These are phyloP conservation scores for Aspergillus quadricinctus DNA, from an alignment of 2,329 filamentous ascomycete genomes.

Conservation along the genomic window DNA sequence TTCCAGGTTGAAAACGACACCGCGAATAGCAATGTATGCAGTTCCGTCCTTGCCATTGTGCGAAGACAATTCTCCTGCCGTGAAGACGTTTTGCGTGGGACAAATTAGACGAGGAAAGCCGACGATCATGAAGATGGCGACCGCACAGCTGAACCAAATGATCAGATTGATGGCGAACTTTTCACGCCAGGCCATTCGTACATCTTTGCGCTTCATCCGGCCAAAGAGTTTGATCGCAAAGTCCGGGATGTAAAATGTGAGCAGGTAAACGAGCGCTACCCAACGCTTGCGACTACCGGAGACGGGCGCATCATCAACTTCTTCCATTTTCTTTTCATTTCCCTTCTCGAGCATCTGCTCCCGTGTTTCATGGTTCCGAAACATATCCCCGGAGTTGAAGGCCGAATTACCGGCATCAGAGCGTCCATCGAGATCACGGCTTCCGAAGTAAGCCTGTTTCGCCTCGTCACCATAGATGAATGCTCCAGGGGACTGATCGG, in stretches of 20 bases:
- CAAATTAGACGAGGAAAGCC: slow-evolving; percentile 84
- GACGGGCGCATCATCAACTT: slow-evolving; percentile 78
- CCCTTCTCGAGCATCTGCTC: slow-evolving; percentile 94
- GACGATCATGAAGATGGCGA: slow-evolving; percentile 84
- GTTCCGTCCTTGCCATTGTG: slow-evolving; percentile 67
- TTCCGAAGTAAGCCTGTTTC: slow-evolving; percentile 73
- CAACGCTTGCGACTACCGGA: slow-evolving; percentile 83
- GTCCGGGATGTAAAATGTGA: slow-evolving; percentile 88
- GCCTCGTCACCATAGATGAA: slow-evolving; percentile 71
- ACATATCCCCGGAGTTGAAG: slow-evolving; percentile 92
- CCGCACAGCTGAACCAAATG: slow-evolving; percentile 81
- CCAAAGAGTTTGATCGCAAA: slow-evolving; percentile 72
- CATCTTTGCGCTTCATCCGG: slow-evolving; percentile 85
- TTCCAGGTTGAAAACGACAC: slow-evolving; percentile 79
- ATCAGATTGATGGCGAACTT: slow-evolving; percentile 97
- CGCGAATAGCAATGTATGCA: slow-evolving; percentile 78
- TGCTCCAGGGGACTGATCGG: slow-evolving; percentile 50
- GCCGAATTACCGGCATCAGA: slow-evolving; percentile 92
- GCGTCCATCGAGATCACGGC: slow-evolving; percentile 72
- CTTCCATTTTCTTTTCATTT: slow-evolving; percentile 82
- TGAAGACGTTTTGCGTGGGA: slow-evolving; percentile 85
- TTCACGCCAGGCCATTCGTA: slow-evolving; percentile 90
- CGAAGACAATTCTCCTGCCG: slow-evolving; percentile 66
- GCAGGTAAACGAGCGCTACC: slow-evolving; percentile 74
- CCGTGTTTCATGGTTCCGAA: slow-evolving; percentile 89